Percentiles rank a stretch among this genome's conserved stretches.
phyloP scores from a whole-genome alignment of 805 yeast genomes.

The Jamesozyma rosinii region DNA sequence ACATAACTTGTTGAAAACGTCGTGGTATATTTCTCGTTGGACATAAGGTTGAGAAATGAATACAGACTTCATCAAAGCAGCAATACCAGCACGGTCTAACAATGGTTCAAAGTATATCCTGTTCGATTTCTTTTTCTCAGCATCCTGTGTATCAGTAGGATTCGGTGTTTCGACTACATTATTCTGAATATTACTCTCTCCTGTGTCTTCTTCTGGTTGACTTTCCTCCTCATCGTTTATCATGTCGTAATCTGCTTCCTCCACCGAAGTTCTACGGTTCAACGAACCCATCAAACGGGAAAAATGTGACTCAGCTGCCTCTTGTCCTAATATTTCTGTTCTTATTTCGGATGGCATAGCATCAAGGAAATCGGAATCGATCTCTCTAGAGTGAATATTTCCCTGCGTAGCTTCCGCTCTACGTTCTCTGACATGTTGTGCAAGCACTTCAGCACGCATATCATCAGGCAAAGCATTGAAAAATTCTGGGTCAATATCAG shows the following conservation, averaged over 20 bases:
- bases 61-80: slow-evolving; percentile 58
- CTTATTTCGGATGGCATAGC: slow-evolving; percentile 66
- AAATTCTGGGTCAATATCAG: slow-evolving; percentile 88
- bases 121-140: slow-evolving; percentile 8
- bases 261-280: slow-evolving; percentile 5
- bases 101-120: slow-evolving; percentile 48
- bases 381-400: slow-evolving; percentile 47
- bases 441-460: slow-evolving; percentile 84
- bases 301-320: slow-evolving; percentile 24
- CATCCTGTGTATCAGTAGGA: slow-evolving; percentile 2
- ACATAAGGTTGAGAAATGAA: slow-evolving; percentile 62
- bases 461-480: slow-evolving; percentile 85
- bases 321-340: slow-evolving; percentile 52
- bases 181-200: neutral
- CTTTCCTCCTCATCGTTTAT: slow-evolving; percentile 2
- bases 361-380: slow-evolving; percentile 70
- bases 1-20: slow-evolving; percentile 57
- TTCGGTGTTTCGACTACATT: neutral
- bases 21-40: slow-evolving; percentile 55
- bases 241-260: slow-evolving; percentile 14
- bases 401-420: slow-evolving; percentile 45
- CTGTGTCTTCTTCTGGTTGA: slow-evolving; percentile 6
- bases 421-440: slow-evolving; percentile 73
- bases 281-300: slow-evolving; percentile 11
- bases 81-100: slow-evolving; percentile 66